Evolutionary conservation across 257 asterid genomes (phyloP).

Genomic region (Thymus quinquecostatus): DNA sequence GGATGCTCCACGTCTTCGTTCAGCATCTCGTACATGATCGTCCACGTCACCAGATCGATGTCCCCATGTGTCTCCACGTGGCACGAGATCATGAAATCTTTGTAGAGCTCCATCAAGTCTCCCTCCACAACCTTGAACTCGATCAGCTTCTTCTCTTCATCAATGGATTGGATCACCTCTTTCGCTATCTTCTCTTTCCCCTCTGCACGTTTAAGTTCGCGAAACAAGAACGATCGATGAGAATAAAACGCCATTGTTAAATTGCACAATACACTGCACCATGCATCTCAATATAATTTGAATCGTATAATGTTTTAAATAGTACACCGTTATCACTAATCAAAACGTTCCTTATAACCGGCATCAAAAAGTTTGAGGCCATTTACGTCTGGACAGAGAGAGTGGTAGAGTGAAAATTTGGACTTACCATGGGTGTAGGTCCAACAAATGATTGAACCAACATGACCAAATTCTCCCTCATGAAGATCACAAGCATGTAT

Average conservation of each 20-base stretch:
- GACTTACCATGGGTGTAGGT: constrained; percentile 6
- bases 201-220: neutral
- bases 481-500: constrained; percentile 1
- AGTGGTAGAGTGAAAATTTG: neutral
- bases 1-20: constrained; percentile 18
- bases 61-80: neutral
- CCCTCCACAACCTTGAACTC: neutral
- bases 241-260: too few species aligned
- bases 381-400: too few species aligned
- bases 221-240: too few species aligned
- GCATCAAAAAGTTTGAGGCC: too few species aligned
- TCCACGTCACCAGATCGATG: constrained; percentile 16
- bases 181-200: constrained; percentile 1
- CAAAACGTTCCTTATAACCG: too few species aligned
- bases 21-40: neutral
- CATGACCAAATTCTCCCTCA: constrained; percentile 15
- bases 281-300: too few species aligned
- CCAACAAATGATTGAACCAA: constrained; percentile 2
- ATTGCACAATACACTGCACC: too few species aligned
- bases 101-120: constrained; percentile 10
- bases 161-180: neutral
- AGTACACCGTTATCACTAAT: too few species aligned
- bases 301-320: too few species aligned
- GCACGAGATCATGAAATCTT: neutral
- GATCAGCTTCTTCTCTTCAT: constrained; percentile 12